A percentile compares a stretch with the other conserved stretches of the same genome.
Conservation (phyloP, 129 eudicot genomes). For the Dittrichia graveolens region DNA sequence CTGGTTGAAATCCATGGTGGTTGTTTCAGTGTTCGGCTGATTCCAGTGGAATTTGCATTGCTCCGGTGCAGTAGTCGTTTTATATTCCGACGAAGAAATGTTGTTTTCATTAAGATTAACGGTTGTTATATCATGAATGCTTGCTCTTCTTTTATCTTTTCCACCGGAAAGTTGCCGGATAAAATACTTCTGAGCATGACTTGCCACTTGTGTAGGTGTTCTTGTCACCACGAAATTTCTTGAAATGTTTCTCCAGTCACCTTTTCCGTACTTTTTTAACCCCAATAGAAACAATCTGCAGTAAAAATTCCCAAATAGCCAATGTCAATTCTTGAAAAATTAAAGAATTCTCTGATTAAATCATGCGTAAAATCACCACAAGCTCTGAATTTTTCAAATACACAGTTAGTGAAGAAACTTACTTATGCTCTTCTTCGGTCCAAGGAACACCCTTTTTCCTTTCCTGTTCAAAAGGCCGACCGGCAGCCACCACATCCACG, state of each 20-base stretch:
- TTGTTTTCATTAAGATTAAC: constrained; percentile 60
- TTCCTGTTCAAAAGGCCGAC: constrained; percentile 75
- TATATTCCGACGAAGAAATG: constrained; percentile 45
- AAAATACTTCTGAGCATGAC: constrained; percentile 97
- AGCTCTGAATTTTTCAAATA: constrained; percentile 2
- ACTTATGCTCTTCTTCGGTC: constrained; percentile 98
- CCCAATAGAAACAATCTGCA: constrained; percentile 86
- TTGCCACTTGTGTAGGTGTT: constrained; percentile 95
- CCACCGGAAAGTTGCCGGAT: constrained; percentile 89
- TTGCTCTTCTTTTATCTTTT: constrained; percentile 91
- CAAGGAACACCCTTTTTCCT: constrained; percentile 97
- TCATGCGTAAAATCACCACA: too few relatives aligned
- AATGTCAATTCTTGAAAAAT: background rate
- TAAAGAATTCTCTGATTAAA: too few relatives aligned
- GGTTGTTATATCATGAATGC: constrained; percentile 92
- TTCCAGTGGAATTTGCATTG: constrained; percentile 58
- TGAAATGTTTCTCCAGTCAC: constrained; percentile 97
- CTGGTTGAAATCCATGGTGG: constrained; percentile 44
- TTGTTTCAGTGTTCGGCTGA: constrained; percentile 39
- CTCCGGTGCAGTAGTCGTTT: constrained; percentile 46
- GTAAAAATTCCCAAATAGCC: constrained; percentile 21
- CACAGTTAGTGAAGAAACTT: constrained; percentile 30
- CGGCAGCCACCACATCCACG: constrained; percentile 27
- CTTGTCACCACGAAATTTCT: constrained; percentile 79
- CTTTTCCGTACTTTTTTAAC: constrained; percentile 87